Conservation (phyloP, 2,329 filamentous ascomycete species). For the Fusarium devonianum region DNA sequence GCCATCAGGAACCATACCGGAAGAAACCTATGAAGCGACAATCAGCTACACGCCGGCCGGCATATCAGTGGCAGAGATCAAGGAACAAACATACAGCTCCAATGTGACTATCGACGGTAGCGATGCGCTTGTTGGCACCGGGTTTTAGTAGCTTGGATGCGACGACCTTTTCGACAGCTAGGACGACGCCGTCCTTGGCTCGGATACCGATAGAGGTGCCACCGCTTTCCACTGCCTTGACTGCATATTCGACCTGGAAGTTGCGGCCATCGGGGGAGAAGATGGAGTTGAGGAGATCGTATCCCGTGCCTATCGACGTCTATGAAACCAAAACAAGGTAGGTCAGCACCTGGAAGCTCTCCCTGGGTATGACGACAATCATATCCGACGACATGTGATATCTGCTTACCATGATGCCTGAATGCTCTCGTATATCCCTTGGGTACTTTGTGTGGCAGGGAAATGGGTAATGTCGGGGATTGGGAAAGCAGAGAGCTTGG, state of each 20-base stretch:
- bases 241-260: slow-evolving; percentile 98
- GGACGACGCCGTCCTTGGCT: slow-evolving; percentile 95
- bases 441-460: slow-evolving; percentile 1
- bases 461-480: slow-evolving; percentile 14
- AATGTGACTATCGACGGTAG: slow-evolving; percentile 90
- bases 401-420: slow-evolving; percentile 46
- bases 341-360: slow-evolving; percentile 39
- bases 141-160: slow-evolving; percentile 94
- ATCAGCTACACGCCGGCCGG: slow-evolving; percentile 9
- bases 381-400: slow-evolving; percentile 10
- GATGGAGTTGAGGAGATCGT: slow-evolving; percentile 99
- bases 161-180: slow-evolving; percentile 96
- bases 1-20: slow-evolving; percentile 92
- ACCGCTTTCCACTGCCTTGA: slow-evolving; percentile 98
- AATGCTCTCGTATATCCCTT: slow-evolving; percentile 24
- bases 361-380: slow-evolving; percentile 33
- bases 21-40: slow-evolving; percentile 71
- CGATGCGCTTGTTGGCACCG: slow-evolving; percentile 96
- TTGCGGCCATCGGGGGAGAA: slow-evolving; percentile 99
- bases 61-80: neutral
- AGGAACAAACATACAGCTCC: slow-evolving; percentile 77
- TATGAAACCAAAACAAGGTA: slow-evolving; percentile 49
- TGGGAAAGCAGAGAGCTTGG: slow-evolving; percentile 27
- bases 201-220: slow-evolving; percentile 95
- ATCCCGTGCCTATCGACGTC: slow-evolving; percentile 99